These are phyloP conservation scores for Carpinus fangiana DNA, from an alignment of 306 rosid species.

Conservation along the genomic window DNA sequence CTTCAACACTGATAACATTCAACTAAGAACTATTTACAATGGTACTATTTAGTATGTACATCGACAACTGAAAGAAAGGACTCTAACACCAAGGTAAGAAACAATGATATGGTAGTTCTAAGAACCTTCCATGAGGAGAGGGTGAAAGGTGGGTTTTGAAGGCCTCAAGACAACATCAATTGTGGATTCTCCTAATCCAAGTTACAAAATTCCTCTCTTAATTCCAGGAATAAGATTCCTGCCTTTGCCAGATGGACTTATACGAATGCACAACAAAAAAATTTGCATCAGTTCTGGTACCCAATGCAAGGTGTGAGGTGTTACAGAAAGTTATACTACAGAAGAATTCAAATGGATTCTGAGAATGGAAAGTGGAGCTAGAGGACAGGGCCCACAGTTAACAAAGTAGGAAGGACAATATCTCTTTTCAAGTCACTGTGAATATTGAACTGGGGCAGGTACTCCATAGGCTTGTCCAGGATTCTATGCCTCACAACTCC, in stretches of 20 bases:
- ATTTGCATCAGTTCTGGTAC: conserved; percentile 58
- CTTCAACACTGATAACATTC: conserved; percentile 27
- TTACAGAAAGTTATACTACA: conserved; percentile 23
- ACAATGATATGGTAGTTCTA: conserved; percentile 31
- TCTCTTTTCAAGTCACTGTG: conserved; percentile 53
- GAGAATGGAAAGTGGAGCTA: conserved; percentile 43
- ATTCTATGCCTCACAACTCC: conserved; percentile 44
- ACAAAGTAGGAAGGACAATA: conserved; percentile 59
- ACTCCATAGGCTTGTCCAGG: conserved; percentile 52
- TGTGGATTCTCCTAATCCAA: conserved; percentile 49
- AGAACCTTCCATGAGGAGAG: conserved; percentile 56
- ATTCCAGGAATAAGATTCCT: conserved; percentile 74
- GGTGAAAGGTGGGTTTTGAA: conserved; percentile 38
- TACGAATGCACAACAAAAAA: conserved; percentile 40
- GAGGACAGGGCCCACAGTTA: conserved; percentile 47
- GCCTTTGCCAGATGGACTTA: conserved; percentile 57
- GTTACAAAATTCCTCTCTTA: conserved; percentile 43
- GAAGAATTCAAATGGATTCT: conserved; percentile 37
- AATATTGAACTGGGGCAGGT: conserved; percentile 39
- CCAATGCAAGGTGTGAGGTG: conserved; percentile 47
- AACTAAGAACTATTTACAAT: conserved; percentile 18
- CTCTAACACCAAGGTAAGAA: conserved; percentile 32
- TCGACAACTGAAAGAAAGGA: conserved; percentile 33
- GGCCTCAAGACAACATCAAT: conserved; percentile 56
- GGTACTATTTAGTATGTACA: conserved; percentile 24